Conservation (phyloP, 2,329 filamentous ascomycete genomes). For the Tolypocladium ovalisporum region DNA sequence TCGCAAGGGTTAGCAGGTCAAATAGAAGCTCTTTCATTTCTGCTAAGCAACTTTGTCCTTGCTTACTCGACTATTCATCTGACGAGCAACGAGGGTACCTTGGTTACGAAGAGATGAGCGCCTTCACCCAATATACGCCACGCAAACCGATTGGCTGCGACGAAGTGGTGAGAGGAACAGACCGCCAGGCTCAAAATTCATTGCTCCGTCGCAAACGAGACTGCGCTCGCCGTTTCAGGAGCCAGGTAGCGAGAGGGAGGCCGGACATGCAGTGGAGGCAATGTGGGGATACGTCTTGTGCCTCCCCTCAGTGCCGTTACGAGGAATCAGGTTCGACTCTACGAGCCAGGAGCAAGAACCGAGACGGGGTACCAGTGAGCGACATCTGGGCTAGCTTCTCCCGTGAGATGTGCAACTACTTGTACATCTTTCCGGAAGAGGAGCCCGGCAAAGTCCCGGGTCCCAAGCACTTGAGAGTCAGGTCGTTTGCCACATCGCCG, state of each 20-base stretch:
- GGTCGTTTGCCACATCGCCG: background rate
- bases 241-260: background rate
- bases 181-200: background rate
- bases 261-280: background rate
- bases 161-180: background rate
- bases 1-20: background rate
- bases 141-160: background rate
- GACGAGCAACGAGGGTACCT: too few relatives aligned
- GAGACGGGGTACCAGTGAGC: background rate
- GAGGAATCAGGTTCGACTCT: background rate
- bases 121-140: background rate
- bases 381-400: background rate
- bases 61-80: background rate
- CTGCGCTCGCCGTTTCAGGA: background rate
- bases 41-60: background rate
- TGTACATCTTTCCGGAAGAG: background rate
- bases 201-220: background rate
- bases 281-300: background rate
- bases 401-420: background rate
- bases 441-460: background rate
- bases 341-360: background rate
- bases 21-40: background rate
- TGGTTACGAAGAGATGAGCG: background rate
- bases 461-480: background rate
- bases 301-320: background rate